These are phyloP conservation scores for Rhododendron kiyosumense DNA, from an alignment of 148 eudicot genomes.

Conservation along the genomic window DNA sequence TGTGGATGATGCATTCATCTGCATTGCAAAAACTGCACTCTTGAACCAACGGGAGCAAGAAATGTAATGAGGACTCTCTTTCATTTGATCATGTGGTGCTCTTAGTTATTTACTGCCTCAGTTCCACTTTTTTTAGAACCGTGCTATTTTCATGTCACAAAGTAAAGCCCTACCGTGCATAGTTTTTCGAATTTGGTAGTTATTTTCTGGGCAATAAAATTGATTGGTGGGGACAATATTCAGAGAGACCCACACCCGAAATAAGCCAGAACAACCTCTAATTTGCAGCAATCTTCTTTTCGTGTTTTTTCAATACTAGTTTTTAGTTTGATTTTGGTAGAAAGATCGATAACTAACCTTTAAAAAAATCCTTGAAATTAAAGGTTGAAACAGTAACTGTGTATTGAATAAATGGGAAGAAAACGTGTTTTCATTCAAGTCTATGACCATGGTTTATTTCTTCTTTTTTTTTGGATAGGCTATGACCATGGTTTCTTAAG, in stretches of 20 bases:
- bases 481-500: no score
- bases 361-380: not conserved
- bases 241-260: not conserved
- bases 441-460: no score
- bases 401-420: not conserved
- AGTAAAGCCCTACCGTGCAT: not conserved
- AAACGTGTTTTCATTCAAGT: not conserved
- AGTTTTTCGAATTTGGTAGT: not conserved
- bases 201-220: not conserved
- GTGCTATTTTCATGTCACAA: not conserved
- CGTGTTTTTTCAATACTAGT: not conserved
- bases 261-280: not conserved
- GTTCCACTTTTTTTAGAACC: not conserved
- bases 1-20: constrained; percentile 53
- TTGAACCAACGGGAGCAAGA: constrained; percentile 25
- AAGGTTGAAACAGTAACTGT: not conserved
- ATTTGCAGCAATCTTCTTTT: not conserved
- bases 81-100: not conserved
- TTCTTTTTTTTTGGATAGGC: no score
- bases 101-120: not conserved
- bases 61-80: constrained; percentile 25
- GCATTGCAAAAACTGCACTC: constrained; percentile 52
- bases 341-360: not conserved
- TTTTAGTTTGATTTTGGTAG: not conserved
- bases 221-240: not conserved